Base-by-base conservation (phyloP, 768 basidiomycete genomes). In the Psilocybe cubensis region DNA sequence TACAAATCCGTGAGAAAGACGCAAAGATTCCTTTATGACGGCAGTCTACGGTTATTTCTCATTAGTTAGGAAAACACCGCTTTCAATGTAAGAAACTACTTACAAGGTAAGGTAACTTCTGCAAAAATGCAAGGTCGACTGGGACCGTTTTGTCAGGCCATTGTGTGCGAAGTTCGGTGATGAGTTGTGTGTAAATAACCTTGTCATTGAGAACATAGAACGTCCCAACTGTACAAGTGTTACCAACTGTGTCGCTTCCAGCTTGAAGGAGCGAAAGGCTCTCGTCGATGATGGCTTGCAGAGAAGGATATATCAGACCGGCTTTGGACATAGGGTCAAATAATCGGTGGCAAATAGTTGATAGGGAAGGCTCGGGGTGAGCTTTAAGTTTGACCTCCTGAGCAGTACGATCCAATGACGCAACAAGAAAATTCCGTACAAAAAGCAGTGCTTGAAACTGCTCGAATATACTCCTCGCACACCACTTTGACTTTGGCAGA, bases 21-120 rank as follows among this genome's bases (percentile, higher is more conserved):
- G 71, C 46, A 83, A 70, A 1, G 78, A 70, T 65, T 82, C 80
- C 60, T 81, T 81, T 54, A 81, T 73, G 14, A 82, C 75, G 8
- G 79, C 79, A 14, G 75, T 77, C 80, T 83, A 57, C 21, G 29
- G 18, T 44, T 21, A 41, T n/a, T 57, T 53, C 44, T 27, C 4
- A 11, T 27, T 41, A 18, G 28, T 41, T n/a, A 20, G 20, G 25
- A 28, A 10, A 2, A 24, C 38, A 58, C 28, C 47, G 8, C 24
- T 11, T 42, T 23, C n/a, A 47, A 5, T 27, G 40, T 28, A 14
- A n/a, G 21, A 20, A 25, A 6, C 17, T 4, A 67, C 74, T 56
- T 56, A 78, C 79, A 59, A 81, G 66, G 59, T 80, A 82, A 6
- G 80, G 76, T 41, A 80, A 58, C 31, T 70, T 72, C 63, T 81